These are phyloP conservation scores for Collybia mongolica DNA, from an alignment of 768 basidiomycete genomes.

Conservation along the genomic window DNA sequence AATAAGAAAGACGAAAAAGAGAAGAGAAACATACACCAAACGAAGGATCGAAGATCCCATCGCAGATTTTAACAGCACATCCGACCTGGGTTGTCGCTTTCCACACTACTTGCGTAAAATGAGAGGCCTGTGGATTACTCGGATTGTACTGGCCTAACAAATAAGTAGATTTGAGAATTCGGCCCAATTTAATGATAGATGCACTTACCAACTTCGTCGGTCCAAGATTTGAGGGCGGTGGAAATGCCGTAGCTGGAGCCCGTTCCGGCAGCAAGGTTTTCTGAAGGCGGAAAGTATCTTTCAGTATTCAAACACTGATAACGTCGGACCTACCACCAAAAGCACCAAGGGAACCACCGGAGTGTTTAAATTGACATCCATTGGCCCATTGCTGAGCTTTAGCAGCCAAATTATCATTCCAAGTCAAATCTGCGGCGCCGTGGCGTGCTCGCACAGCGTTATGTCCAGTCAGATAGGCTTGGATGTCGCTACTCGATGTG, in stretches of 20 bases:
- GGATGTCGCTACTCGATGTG: constrained; percentile 42
- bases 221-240: constrained; percentile 58
- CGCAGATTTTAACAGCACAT: constrained; percentile 57
- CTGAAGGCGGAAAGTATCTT: constrained; percentile 28
- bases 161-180: not conserved
- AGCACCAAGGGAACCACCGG: constrained; percentile 60
- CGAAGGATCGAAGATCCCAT: constrained; percentile 53
- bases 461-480: constrained; percentile 56
- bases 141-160: constrained; percentile 53
- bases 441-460: constrained; percentile 63
- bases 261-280: constrained; percentile 78
- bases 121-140: constrained; percentile 55
- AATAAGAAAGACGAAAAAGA: not conserved
- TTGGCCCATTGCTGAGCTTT: constrained; percentile 72
- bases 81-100: constrained; percentile 63
- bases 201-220: constrained; percentile 62
- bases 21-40: constrained; percentile 45
- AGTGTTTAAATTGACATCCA: constrained; percentile 67
- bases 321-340: constrained; percentile 50
- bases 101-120: constrained; percentile 81
- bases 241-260: constrained; percentile 47
- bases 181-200: not conserved
- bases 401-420: constrained; percentile 58
- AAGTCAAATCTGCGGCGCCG: constrained; percentile 62
- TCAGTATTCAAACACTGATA: not conserved